Percentiles rank a stretch among this genome's conserved stretches.
Evolutionary conservation across 805 yeast genomes (phyloP).

Genomic region (Ogataea methanolica): DNA sequence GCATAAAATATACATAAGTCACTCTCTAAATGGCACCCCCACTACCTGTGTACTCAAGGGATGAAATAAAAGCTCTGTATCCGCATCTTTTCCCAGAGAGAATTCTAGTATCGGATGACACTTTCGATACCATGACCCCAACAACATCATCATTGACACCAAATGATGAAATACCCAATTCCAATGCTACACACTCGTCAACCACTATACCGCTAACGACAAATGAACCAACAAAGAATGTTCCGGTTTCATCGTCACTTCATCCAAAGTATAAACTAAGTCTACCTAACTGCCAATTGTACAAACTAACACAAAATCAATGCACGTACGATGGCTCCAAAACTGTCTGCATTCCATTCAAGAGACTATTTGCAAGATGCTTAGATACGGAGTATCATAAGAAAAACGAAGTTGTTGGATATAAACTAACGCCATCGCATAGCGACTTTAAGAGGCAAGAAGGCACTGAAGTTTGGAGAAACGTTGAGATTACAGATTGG

Average conservation of each 20-base stretch:
- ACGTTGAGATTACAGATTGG: conserved; percentile 35
- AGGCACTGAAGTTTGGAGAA: conserved; percentile 16
- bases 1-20: no score
- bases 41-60: conserved; percentile 38
- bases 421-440: conserved; percentile 24
- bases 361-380: conserved; percentile 42
- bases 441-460: conserved; percentile 8
- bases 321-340: conserved; percentile 42
- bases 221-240: no score
- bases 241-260: background rate
- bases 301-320: conserved; percentile 41
- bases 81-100: conserved; percentile 24
- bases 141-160: no score
- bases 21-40: conserved; percentile 43
- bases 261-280: conserved; percentile 3
- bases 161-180: no score
- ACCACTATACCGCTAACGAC: no score
- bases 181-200: no score
- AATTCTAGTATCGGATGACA: conserved; percentile 4
- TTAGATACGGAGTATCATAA: conserved; percentile 19
- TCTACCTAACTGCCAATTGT: conserved; percentile 25
- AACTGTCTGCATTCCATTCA: conserved; percentile 45
- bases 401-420: conserved; percentile 25
- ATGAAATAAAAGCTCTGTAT: conserved; percentile 29
- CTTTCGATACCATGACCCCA: background rate